phyloP scores from a whole-genome alignment of 2,329 filamentous ascomycete genomes.

The Aspergillus puulaauensis region DNA sequence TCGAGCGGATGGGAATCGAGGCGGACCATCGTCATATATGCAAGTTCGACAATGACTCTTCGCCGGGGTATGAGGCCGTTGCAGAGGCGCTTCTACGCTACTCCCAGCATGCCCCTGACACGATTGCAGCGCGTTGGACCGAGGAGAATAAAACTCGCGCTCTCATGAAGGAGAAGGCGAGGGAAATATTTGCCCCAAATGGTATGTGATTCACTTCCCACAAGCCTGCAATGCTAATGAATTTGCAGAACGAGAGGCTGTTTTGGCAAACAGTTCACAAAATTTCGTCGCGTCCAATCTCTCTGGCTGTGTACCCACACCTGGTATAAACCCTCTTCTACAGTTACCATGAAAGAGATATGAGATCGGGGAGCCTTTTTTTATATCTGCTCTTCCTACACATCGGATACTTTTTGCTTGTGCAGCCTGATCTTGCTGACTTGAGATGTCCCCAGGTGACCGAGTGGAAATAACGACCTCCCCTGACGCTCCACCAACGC shows the following conservation, averaged over 20 bases:
- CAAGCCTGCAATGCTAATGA: no score
- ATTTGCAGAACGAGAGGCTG: no score
- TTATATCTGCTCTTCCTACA: no score
- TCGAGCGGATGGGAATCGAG: constrained; percentile 72
- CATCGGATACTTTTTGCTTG: no score
- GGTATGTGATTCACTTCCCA: no score
- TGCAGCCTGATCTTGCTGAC: no score
- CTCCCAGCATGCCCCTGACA: constrained; percentile 52
- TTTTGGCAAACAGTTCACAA: constrained; percentile 23
- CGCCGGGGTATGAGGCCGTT: constrained; percentile 63
- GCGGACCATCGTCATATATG: constrained; percentile 69
- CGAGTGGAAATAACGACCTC: no score
- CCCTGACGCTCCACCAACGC: constrained; percentile 22
- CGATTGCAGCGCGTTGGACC: constrained; percentile 59
- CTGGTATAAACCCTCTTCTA: constrained; percentile 3
- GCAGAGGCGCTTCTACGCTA: constrained; percentile 50
- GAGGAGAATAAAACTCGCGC: constrained; percentile 51
- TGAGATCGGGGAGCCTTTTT: constrained; percentile 38
- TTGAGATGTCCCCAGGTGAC: no score
- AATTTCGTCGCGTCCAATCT: no score
- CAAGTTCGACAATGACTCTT: constrained; percentile 64
- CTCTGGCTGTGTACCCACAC: no score
- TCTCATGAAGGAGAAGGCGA: constrained; percentile 33
- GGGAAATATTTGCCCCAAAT: constrained; percentile 27
- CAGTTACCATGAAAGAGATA: constrained; percentile 31